A percentile compares a stretch with the other conserved stretches of the same genome.
Conservation (phyloP, 441 rosid genomes). For the Pelargonium myrrhifolium region DNA sequence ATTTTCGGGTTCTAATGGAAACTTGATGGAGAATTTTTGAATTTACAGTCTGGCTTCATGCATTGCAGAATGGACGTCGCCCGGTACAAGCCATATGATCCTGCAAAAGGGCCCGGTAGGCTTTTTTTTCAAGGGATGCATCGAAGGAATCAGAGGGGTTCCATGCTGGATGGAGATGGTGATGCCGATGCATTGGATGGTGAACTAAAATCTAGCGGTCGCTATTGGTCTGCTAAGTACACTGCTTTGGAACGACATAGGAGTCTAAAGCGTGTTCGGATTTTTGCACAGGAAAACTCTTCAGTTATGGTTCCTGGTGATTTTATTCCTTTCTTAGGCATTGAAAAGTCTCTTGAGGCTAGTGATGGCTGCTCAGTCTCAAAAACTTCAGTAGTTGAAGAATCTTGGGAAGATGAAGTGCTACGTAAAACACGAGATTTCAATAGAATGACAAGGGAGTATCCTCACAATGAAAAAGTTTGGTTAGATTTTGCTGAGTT, state of each 20-base stretch:
- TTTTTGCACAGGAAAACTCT: conserved; percentile 36
- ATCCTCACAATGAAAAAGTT: conserved; percentile 59
- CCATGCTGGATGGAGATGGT: conserved; percentile 46
- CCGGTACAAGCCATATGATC: conserved; percentile 45
- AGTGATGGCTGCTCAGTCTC: conserved; percentile 27
- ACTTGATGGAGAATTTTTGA: background rate
- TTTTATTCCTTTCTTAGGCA: conserved; percentile 59
- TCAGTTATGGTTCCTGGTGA: conserved; percentile 27
- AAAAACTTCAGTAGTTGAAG: conserved; percentile 39
- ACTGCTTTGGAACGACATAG: conserved; percentile 61
- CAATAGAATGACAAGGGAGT: conserved; percentile 67
- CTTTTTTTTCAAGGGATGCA: conserved; percentile 30
- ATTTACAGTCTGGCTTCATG: conserved; percentile 9
- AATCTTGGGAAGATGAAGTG: conserved; percentile 93
- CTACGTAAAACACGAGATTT: conserved; percentile 71
- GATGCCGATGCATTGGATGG: conserved; percentile 61
- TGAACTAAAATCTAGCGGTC: conserved; percentile 56
- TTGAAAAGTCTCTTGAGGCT: conserved; percentile 25
- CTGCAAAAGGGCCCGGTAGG: conserved; percentile 28
- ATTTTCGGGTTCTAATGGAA: too few relatives aligned
- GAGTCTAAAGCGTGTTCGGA: conserved; percentile 49
- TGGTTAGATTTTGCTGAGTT: conserved; percentile 83
- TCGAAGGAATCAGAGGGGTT: conserved; percentile 27
- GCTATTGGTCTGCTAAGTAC: conserved; percentile 81
- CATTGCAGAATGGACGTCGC: conserved; percentile 81